Evolutionary conservation across 2,329 filamentous ascomycete species (phyloP).

Genomic region (Botrytis cinerea): DNA sequence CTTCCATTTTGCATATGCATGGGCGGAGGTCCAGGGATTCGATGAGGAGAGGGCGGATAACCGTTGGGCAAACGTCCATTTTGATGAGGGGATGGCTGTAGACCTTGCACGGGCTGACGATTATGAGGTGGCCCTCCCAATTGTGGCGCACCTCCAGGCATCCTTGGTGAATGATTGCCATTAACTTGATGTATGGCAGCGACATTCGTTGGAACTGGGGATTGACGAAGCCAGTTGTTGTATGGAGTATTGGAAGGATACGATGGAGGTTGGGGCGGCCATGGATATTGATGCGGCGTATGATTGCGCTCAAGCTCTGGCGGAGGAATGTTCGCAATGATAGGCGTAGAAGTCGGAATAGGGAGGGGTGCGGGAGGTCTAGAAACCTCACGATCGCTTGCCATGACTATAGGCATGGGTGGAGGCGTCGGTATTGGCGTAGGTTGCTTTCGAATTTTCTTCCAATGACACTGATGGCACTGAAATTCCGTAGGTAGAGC

Average conservation of each 20-base stretch:
- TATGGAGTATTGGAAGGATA: slow-evolving; percentile 45
- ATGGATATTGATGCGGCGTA: slow-evolving; percentile 32
- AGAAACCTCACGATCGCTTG: slow-evolving; percentile 13
- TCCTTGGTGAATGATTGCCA: slow-evolving; percentile 42
- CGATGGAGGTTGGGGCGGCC: slow-evolving; percentile 45
- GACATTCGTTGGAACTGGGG: slow-evolving; percentile 49
- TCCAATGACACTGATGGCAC: slow-evolving; percentile 71
- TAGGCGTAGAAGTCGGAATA: slow-evolving; percentile 33
- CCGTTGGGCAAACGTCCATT: slow-evolving; percentile 49
- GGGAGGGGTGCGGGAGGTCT: slow-evolving; percentile 30
- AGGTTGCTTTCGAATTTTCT: slow-evolving; percentile 47
- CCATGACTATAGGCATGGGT: slow-evolving; percentile 1
- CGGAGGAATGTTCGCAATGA: slow-evolving; percentile 30
- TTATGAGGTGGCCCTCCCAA: slow-evolving; percentile 32
- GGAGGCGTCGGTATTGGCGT: slow-evolving; percentile 30
- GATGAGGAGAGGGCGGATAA: slow-evolving; percentile 43
- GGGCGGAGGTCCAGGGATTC: slow-evolving; percentile 29
- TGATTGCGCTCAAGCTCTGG: slow-evolving; percentile 37
- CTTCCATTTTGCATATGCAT: slow-evolving; percentile 37
- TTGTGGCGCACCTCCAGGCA: slow-evolving; percentile 37
- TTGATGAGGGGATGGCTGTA: slow-evolving; percentile 48
- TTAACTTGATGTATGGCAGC: slow-evolving; percentile 54
- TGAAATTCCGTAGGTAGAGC: slow-evolving; percentile 55
- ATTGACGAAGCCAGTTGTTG: slow-evolving; percentile 54
- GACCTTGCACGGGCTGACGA: slow-evolving; percentile 31